These are phyloP conservation scores for Aspergillus uvarum DNA, from an alignment of 2,329 filamentous ascomycete species.

Conservation along the genomic window DNA sequence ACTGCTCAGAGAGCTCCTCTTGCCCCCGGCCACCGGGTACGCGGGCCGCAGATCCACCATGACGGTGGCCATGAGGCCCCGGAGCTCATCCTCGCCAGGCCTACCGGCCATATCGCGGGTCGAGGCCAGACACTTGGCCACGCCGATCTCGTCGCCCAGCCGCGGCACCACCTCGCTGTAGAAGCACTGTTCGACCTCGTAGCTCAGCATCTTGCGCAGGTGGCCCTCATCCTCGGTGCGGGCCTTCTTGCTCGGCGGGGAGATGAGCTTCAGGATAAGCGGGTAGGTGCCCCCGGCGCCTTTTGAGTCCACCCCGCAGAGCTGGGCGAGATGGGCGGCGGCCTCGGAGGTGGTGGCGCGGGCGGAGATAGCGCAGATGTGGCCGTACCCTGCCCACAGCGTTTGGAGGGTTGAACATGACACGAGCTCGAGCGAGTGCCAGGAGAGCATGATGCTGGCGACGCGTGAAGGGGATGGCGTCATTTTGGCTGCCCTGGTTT, in stretches of 20 bases:
- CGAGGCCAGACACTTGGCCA: constrained; percentile 54
- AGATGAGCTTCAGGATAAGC: constrained; percentile 62
- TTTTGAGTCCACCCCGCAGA: constrained; percentile 23
- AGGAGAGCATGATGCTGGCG: constrained; percentile 30
- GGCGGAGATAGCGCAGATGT: constrained; percentile 58
- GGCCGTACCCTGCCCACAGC: constrained; percentile 51
- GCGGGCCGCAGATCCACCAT: constrained; percentile 56
- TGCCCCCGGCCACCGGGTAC: constrained; percentile 55
- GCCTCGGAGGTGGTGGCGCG: constrained; percentile 30
- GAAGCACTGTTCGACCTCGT: constrained; percentile 66
- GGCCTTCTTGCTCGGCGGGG: constrained; percentile 45
- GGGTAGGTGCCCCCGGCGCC: constrained; percentile 20
- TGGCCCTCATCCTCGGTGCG: constrained; percentile 58
- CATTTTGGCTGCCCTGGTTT: constrained; percentile 2
- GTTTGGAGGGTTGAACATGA: constrained; percentile 40
- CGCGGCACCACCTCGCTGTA: constrained; percentile 57
- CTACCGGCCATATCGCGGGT: constrained; percentile 32
- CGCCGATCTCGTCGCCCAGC: constrained; percentile 46
- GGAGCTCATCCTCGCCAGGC: constrained; percentile 26
- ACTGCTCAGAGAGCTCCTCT: constrained; percentile 43
- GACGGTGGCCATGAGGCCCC: constrained; percentile 52
- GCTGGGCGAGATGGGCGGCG: constrained; percentile 19
- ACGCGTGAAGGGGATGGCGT: constrained; percentile 20
- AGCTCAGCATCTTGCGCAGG: constrained; percentile 64
- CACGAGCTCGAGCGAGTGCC: constrained; percentile 29